phyloP scores from a whole-genome alignment of 2,329 filamentous ascomycete species.

The Helotiales sp. region DNA sequence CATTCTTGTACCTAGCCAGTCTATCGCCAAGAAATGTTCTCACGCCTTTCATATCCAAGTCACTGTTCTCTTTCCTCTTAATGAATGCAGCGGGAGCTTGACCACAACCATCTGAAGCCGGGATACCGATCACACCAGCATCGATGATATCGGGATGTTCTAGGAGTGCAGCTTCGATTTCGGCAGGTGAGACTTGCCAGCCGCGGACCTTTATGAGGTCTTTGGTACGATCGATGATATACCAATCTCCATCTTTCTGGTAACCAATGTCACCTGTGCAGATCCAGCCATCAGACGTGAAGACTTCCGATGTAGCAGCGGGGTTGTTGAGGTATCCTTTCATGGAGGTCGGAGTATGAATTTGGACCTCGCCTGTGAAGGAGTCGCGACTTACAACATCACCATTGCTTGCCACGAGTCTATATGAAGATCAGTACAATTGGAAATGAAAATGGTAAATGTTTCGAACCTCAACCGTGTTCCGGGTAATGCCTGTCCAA shows the following conservation, averaged over 20 bases:
- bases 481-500: background rate
- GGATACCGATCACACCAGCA: conserved; percentile 46
- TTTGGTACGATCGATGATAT: conserved; percentile 43
- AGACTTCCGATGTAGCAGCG: conserved; percentile 30
- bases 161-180: conserved; percentile 45
- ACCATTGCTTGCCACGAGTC: conserved; percentile 12
- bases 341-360: conserved; percentile 33
- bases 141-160: conserved; percentile 45
- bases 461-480: background rate
- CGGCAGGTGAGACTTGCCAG: conserved; percentile 49
- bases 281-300: conserved; percentile 37
- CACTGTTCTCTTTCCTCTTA: background rate
- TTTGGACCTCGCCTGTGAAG: conserved; percentile 28
- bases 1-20: conserved; percentile 1
- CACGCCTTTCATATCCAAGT: background rate
- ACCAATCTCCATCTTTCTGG: conserved; percentile 32
- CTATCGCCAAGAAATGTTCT: background rate
- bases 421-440: background rate
- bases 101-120: conserved; percentile 33
- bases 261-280: conserved; percentile 46
- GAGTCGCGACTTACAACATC: conserved; percentile 15
- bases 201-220: conserved; percentile 48
- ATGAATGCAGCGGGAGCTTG: conserved; percentile 35
- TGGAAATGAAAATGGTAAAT: background rate
- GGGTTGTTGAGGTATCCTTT: conserved; percentile 40